These are phyloP conservation scores for Vaccinium corymbosum DNA, from an alignment of 148 eudicot genomes.

Conservation along the genomic window DNA sequence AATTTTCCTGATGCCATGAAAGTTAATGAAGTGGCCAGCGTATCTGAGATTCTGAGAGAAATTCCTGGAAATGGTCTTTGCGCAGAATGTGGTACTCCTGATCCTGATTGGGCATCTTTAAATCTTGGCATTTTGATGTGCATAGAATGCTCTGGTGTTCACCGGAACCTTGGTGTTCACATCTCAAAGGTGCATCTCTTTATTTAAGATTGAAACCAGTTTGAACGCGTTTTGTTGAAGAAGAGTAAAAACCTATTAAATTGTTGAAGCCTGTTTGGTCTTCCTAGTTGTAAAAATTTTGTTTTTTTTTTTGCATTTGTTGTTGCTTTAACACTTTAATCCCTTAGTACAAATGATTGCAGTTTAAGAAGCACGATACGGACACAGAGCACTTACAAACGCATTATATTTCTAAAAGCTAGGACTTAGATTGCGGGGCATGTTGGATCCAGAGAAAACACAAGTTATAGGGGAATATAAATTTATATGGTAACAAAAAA, in stretches of 20 bases:
- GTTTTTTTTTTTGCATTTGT: neutral
- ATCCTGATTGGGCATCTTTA: slow-evolving; percentile 93
- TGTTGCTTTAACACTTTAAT: neutral
- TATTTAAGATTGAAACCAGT: neutral
- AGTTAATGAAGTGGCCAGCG: slow-evolving; percentile 44
- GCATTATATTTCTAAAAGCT: neutral
- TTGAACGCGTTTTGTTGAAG: neutral
- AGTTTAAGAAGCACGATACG: neutral
- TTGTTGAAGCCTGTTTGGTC: neutral
- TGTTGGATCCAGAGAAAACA: neutral
- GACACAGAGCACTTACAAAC: neutral
- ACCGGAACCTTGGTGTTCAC: slow-evolving; percentile 95
- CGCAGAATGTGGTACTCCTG: slow-evolving; percentile 77
- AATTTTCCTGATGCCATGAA: slow-evolving; percentile 34
- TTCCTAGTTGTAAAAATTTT: neutral
- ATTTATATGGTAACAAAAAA: neutral
- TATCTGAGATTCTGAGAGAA: slow-evolving; percentile 54
- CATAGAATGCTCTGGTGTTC: slow-evolving; percentile 92
- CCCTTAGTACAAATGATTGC: neutral
- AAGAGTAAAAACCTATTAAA: neutral
- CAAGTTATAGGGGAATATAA: neutral
- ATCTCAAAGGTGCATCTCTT: slow-evolving; percentile 66
- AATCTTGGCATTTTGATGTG: slow-evolving; percentile 87
- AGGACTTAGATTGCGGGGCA: neutral
- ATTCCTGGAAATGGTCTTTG: slow-evolving; percentile 80